phyloP scores from a whole-genome alignment of 2,329 filamentous ascomycete species.

The Diaporthe eres region DNA sequence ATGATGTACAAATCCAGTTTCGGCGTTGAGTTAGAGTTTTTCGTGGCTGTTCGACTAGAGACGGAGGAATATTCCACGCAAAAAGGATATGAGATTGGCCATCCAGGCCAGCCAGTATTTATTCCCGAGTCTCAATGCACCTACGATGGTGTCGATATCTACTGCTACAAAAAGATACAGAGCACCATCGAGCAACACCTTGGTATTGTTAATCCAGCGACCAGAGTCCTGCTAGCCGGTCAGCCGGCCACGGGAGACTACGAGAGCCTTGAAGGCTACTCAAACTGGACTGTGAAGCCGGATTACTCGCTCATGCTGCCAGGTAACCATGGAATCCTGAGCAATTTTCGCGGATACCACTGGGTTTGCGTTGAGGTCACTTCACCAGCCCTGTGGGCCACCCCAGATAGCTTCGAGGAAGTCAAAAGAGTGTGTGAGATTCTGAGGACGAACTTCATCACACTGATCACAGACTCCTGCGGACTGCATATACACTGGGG shows the following conservation, averaged over 20 bases:
- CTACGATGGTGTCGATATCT: background rate
- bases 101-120: background rate
- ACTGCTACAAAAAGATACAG: background rate
- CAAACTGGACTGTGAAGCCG: background rate
- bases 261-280: background rate
- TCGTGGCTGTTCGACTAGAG: background rate
- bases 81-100: background rate
- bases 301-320: background rate
- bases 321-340: background rate
- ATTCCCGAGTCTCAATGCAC: background rate
- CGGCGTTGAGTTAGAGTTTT: slow-evolving; percentile 17
- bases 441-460: background rate
- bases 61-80: background rate
- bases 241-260: background rate
- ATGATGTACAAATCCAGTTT: slow-evolving; percentile 7
- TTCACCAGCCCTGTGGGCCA: background rate
- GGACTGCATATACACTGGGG: slow-evolving; percentile 20
- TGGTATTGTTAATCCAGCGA: background rate
- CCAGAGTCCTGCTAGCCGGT: background rate
- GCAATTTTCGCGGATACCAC: background rate
- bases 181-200: background rate
- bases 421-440: background rate
- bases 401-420: background rate
- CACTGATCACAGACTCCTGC: background rate
- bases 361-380: slow-evolving; percentile 1